Evolutionary conservation across 768 basidiomycete species (phyloP).

Genomic region (Collybia sp.): DNA sequence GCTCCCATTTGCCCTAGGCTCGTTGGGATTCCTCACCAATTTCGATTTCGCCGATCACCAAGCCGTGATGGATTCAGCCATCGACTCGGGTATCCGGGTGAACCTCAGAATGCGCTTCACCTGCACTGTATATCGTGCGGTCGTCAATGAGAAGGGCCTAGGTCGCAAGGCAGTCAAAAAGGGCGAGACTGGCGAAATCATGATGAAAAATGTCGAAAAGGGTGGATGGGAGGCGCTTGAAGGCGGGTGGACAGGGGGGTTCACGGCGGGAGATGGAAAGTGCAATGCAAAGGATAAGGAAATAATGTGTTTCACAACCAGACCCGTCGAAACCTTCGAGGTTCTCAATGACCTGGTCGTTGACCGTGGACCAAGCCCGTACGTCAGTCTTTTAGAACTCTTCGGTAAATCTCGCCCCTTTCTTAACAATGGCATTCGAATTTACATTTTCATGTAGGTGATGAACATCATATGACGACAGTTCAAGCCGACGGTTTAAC

Average conservation of each 20-base stretch:
- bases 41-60: slow-evolving; percentile 90
- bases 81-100: slow-evolving; percentile 92
- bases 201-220: slow-evolving; percentile 90
- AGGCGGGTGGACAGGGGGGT: slow-evolving; percentile 55
- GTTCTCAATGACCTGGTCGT: slow-evolving; percentile 96
- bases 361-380: slow-evolving; percentile 96
- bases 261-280: slow-evolving; percentile 36
- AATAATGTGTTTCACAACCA: slow-evolving; percentile 96
- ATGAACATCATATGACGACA: slow-evolving; percentile 98
- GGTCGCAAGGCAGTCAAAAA: slow-evolving; percentile 84
- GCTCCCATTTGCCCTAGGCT: slow-evolving; percentile 94
- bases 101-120: slow-evolving; percentile 99
- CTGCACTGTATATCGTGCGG: slow-evolving; percentile 94
- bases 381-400: slow-evolving; percentile 91
- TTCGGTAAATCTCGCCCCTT: slow-evolving; percentile 64
- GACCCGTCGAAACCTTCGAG: slow-evolving; percentile 95
- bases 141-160: slow-evolving; percentile 66
- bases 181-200: slow-evolving; percentile 91
- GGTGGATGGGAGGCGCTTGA: slow-evolving; percentile 97
- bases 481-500: slow-evolving; percentile 97
- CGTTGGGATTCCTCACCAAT: slow-evolving; percentile 95
- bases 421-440: background rate
- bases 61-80: slow-evolving; percentile 78
- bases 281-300: slow-evolving; percentile 79
- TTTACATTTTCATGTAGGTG: slow-evolving; percentile 47